Conservation (phyloP, 176 grass and related monocot species). For the Lolium rigidum region DNA sequence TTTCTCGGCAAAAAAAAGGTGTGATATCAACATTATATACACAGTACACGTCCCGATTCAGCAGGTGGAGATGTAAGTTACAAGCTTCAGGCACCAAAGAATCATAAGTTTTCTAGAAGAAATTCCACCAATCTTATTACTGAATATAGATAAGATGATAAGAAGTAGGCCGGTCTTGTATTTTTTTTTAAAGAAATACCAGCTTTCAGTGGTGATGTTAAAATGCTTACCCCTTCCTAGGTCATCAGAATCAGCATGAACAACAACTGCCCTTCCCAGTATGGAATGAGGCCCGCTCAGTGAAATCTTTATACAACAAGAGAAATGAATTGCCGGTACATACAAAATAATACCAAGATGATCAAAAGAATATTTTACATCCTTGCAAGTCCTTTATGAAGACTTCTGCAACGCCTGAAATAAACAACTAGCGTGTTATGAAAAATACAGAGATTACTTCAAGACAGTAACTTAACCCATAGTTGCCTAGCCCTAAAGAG, state of each 20-base stretch:
- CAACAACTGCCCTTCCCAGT: conserved; percentile 69
- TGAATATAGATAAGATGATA: neutral
- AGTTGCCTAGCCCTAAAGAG: neutral
- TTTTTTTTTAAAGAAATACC: conserved; percentile 23
- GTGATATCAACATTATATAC: neutral
- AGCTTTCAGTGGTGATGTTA: neutral
- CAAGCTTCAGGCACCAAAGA: neutral
- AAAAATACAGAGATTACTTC: neutral
- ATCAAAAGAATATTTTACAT: conserved; percentile 31
- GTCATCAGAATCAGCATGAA: conserved; percentile 79
- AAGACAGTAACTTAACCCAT: neutral
- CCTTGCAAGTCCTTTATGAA: conserved; percentile 61
- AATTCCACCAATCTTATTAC: neutral
- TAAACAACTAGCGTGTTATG: conserved; percentile 1
- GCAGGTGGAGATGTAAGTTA: neutral
- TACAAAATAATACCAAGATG: neutral
- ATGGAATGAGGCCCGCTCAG: conserved; percentile 61
- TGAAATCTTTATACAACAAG: conserved; percentile 50
- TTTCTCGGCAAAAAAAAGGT: too few relatives aligned
- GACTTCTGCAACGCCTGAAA: conserved; percentile 71
- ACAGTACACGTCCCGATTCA: neutral
- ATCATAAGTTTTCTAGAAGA: conserved; percentile 1
- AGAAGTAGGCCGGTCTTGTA: too few relatives aligned
- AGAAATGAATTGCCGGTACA: conserved; percentile 27
- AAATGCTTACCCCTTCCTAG: conserved; percentile 68